Conservation (phyloP, 441 rosid species). For the Sinapis alba region DNA sequence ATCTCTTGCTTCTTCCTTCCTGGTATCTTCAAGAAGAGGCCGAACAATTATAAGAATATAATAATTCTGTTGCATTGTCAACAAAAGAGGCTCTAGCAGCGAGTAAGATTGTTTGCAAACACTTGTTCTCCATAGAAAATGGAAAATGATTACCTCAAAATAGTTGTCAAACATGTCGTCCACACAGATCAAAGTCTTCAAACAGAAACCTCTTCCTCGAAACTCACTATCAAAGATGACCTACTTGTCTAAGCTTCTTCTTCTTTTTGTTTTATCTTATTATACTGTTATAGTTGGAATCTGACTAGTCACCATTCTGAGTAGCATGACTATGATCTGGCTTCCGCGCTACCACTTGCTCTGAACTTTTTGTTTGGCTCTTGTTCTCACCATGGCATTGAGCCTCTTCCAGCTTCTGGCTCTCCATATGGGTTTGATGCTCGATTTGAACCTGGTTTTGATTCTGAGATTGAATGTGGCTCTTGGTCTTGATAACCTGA, state of each 20-base stretch:
- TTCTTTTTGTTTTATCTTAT: slow-evolving; percentile 23
- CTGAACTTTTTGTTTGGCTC: slow-evolving; percentile 29
- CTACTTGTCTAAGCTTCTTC: slow-evolving; percentile 37
- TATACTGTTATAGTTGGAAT: slow-evolving; percentile 9
- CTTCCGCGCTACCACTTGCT: no score
- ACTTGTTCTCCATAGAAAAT: slow-evolving; percentile 7
- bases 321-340: slow-evolving; percentile 40
- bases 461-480: slow-evolving; percentile 30
- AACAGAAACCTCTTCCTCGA: slow-evolving; percentile 40
- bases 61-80: background rate
- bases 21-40: slow-evolving; percentile 33
- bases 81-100: slow-evolving; percentile 5
- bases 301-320: slow-evolving; percentile 55
- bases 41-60: background rate
- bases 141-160: slow-evolving; percentile 51
- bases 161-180: slow-evolving; percentile 40
- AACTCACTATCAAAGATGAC: slow-evolving; percentile 42
- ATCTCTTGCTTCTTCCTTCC: slow-evolving; percentile 48
- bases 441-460: slow-evolving; percentile 35
- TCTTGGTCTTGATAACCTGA: slow-evolving; percentile 65
- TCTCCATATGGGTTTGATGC: slow-evolving; percentile 37
- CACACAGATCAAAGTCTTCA: slow-evolving; percentile 44
- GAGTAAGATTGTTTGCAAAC: background rate
- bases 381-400: slow-evolving; percentile 31
- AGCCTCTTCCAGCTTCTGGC: slow-evolving; percentile 20